Base-by-base conservation (phyloP, 1,139 yeast genomes). In the Debaryomycetaceae sp. region DNA sequence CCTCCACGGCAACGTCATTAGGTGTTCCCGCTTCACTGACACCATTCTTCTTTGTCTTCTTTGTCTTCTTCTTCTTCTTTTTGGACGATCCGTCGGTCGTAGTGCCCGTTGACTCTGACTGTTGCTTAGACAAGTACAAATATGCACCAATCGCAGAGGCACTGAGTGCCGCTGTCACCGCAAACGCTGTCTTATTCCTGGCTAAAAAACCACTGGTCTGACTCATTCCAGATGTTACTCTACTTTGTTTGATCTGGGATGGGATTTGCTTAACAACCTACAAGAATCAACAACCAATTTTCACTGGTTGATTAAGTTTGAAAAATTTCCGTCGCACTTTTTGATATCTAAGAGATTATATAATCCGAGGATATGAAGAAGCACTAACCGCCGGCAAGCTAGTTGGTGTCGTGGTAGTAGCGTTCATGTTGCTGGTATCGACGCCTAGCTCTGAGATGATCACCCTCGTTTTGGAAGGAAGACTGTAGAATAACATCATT, bases 131-230 rank as follows among this genome's bases (percentile, higher is more conserved):
- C 50, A 76, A 76, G 56, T 77, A 79, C 55, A 75, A 76, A 41
- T 78, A 77, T 40, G 84, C 83, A n/a, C 81, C 81, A 42, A 78
- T 81, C 31, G 85, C 80, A 39, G 84, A 72, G 41, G 76, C 76
- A 48, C 85, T 84, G 37, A 84, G 84, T 47, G 80, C 72, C 3
- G 87, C 79, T 33, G 87, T 75, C 41, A 81, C 66, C 36, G 76
- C 69, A 43, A 84, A 72, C 36, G 84, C 84, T 31, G 80, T 70
- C 62, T 74, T 83, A 64, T 84, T 79, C 59, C 80, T 76, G 44
- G 76, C 66, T 47, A 82, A 68, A 63, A 82, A 81, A 54, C 53
- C 57, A 45, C 48, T 40, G 17, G 47, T 36, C 38, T 48, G 53
- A 43, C 56, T 59, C 33, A 49, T 40, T 29, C 55, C 53, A 46